phyloP scores from a whole-genome alignment of 2,329 filamentous ascomycete species.

The Periconia macrospinosa region DNA sequence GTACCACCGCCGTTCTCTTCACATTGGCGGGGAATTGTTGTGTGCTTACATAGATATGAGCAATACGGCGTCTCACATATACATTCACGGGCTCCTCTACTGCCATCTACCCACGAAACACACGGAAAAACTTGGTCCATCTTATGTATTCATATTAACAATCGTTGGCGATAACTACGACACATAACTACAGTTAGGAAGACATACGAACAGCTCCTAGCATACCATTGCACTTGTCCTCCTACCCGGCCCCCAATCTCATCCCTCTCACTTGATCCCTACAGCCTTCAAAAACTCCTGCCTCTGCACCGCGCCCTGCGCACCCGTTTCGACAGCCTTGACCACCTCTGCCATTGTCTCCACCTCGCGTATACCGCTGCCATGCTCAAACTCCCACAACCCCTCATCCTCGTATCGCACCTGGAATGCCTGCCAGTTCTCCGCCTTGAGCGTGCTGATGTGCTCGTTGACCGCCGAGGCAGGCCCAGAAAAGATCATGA shows the following conservation, averaged over 20 bases:
- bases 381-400: conserved; percentile 45
- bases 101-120: no score
- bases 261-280: conserved; percentile 32
- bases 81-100: no score
- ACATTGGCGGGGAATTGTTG: no score
- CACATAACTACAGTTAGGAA: neutral
- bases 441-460: conserved; percentile 45
- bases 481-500: conserved; percentile 48
- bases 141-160: no score
- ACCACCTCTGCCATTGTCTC: conserved; percentile 51
- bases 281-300: conserved; percentile 37
- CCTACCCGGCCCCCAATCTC: neutral
- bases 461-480: conserved; percentile 43
- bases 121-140: no score
- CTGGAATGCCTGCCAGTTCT: conserved; percentile 52
- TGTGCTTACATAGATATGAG: neutral
- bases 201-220: neutral
- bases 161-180: no score
- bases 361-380: conserved; percentile 44
- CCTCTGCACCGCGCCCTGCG: conserved; percentile 16
- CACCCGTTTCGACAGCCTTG: conserved; percentile 31
- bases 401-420: conserved; percentile 45
- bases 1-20: no score
- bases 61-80: neutral
- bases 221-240: neutral